Percentiles rank a stretch among this genome's conserved stretches.
Conservation (phyloP, 345 rosid species). For the Psidium guajava region DNA sequence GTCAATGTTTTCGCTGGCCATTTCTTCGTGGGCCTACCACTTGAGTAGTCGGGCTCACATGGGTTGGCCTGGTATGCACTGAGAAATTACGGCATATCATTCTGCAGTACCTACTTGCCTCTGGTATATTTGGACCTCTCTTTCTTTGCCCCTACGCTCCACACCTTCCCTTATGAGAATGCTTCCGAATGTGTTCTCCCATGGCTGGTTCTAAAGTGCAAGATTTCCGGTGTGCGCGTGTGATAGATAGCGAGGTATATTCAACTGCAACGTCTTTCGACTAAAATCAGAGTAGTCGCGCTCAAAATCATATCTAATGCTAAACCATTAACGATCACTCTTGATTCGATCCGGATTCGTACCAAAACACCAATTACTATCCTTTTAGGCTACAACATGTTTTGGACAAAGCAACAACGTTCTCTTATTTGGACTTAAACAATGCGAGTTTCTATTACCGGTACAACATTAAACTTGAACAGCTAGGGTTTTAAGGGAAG, state of each 20-base stretch:
- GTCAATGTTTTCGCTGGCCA: background rate
- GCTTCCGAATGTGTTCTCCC: background rate
- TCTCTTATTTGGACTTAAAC: background rate
- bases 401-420: background rate
- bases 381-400: background rate
- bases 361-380: background rate
- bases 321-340: background rate
- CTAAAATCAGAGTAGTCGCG: accelerated
- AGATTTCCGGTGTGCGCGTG: background rate
- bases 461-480: background rate
- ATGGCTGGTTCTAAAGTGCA: background rate
- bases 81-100: background rate
- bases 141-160: background rate
- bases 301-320: background rate
- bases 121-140: background rate
- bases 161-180: background rate
- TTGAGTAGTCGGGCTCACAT: background rate
- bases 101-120: background rate
- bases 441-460: background rate
- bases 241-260: background rate
- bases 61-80: background rate
- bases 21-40: background rate
- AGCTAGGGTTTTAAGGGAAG: background rate
- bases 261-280: background rate
- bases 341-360: background rate